These are phyloP conservation scores for Hygrophila difformis DNA, from an alignment of 257 asterid species.

Conservation along the genomic window DNA sequence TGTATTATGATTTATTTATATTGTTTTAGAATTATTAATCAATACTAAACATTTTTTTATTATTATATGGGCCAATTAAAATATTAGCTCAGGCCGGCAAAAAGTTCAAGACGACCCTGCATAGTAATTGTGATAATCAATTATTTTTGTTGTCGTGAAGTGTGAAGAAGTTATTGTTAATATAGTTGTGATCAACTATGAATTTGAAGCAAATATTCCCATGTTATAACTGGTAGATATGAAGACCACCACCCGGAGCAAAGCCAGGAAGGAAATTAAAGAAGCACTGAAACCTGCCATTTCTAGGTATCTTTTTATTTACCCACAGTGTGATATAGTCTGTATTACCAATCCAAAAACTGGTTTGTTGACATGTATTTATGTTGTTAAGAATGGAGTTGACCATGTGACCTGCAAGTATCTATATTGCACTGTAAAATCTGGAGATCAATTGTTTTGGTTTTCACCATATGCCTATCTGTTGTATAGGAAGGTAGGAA, in stretches of 20 bases:
- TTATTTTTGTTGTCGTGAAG: too few species aligned
- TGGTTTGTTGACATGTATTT: neutral
- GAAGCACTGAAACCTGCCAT: slow-evolving; percentile 67
- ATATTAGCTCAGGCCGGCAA: too few species aligned
- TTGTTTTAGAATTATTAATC: too few species aligned
- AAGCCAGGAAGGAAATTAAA: slow-evolving; percentile 62
- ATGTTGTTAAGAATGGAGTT: slow-evolving; percentile 6
- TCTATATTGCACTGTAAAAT: neutral
- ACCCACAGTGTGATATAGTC: neutral
- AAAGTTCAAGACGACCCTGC: too few species aligned
- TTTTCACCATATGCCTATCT: slow-evolving; percentile 14
- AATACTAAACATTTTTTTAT: too few species aligned
- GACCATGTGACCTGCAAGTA: neutral
- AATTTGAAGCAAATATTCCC: too few species aligned
- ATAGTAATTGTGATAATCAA: too few species aligned
- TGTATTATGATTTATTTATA: too few species aligned
- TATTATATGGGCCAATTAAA: too few species aligned
- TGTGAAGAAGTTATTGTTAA: neutral
- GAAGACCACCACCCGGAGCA: slow-evolving; percentile 65
- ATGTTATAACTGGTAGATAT: slow-evolving; percentile 27
- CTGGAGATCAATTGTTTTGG: neutral
- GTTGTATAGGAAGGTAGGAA: slow-evolving; percentile 66
- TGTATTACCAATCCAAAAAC: neutral
- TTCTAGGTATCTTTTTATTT: slow-evolving; percentile 38
- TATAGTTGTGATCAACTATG: neutral